Evolutionary conservation across 345 rosid species (phyloP), one percentile per base, ranked within the genome.

Genomic region (Arabidopsis suecica): DNA sequence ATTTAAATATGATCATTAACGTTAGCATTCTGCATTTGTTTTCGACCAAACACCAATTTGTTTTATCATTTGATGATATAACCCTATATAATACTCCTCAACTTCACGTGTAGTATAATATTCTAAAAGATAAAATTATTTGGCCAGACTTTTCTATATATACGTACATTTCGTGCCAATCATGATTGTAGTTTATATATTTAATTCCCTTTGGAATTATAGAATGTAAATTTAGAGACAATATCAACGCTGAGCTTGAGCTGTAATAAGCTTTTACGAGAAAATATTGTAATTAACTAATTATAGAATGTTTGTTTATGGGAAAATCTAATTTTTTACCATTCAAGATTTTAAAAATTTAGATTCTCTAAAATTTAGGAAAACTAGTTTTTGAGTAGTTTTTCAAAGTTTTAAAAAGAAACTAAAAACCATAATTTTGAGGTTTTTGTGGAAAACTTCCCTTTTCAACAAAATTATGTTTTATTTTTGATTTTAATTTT

Each of bases 101-200:
- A 44, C 12, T 75, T 67, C 32, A 59, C 30, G 38, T 68, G 14
- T 60, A 40, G 11, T 7, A 38, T n/a, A 61, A 38, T n/a, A 61
- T 51, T 45, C 3, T 65, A 11, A 9, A n/a, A 23, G 0, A 48
- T 47, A 12, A 8, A 36, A 25, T 12, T n/a, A 5, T 13, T 50
- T 51, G 37, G 63, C 7, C 23, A 47, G 60, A 58, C 60, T 66
- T 66, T 58, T 58, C 61, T 57, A 23, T 23, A 58, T 66, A 23
- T 23, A 58, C 42, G 32, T 68, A n/a, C 14, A 7, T 41, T 51
- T 68, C 79, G 74, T 68, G 78, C 65, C n/a, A 45, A 45, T 74
- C 61, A 74, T 38, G 56, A 40, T 54, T 73, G 20, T 10, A 44
- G 20, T 32, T 64, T 2, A 57, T 33, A n/a, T 7, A 56, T 33